Evolutionary conservation across 768 basidiomycete species (phyloP), one percentile per base, ranked within the genome.

Genomic region (Boletus edulis): DNA sequence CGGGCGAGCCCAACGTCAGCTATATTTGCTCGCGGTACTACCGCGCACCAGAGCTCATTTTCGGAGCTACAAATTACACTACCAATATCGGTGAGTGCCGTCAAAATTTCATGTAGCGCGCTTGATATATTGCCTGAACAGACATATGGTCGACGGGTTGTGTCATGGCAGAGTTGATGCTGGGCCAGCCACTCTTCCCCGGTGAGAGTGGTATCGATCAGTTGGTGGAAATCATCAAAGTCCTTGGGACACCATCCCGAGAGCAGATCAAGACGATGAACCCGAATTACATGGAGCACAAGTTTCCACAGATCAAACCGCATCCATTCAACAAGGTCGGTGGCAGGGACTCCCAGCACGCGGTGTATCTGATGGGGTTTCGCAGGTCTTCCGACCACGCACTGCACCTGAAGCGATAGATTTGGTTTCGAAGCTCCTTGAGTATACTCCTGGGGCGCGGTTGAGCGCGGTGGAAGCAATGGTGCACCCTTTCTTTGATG

Each of bases 181-280:
- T 98, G 54, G 97, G 97, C 20, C 96, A 98, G 70, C 97, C 97
- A 29, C 80, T 99, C 52, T 99, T 99, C 84, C 97, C 97, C 4
- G 97, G 97, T 56, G 97, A 99, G 77, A 92, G 90, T 68, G 95
- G 96, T 22, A 99, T 99, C 67, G 97, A 99, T 75, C 97, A 99
- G 76, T 73, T 99, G 66, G 97, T 99, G 54, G 97, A 99, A 76
- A 99, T 99, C 65, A 99, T 99, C 86, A 99, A 99, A 74, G 94
- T 99, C 42, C 84, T 99, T 51, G 97, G 97, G 15, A 99, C 97
- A 20, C 97, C 97, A 3, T 95, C 97, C 55, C 80, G 96, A 62
- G 97, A 98, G 70, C 97, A 99, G 74, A 99, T 99, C 83, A 98
- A 99, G 86, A 98, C 97, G 63, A 99, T 99, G 97, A 99, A 99